A percentile compares a stretch with the other conserved stretches of the same genome.
Conservation (phyloP, 768 basidiomycete genomes). For the Imleria badia region DNA sequence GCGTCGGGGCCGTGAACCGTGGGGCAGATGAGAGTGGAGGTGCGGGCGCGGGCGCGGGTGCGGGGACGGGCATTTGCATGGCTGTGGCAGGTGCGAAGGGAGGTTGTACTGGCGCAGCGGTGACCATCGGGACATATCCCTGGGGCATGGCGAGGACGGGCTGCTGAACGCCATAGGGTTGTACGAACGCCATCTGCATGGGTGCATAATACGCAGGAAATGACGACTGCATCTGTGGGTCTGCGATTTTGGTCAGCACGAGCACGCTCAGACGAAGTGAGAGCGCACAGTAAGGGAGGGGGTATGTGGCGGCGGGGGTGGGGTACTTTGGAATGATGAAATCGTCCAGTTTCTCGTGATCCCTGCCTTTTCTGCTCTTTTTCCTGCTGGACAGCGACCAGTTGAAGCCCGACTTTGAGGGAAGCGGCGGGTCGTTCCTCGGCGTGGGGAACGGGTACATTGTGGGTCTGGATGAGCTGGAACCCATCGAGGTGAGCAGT, state of each 20-base stretch:
- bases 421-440: neutral
- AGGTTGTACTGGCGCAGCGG: conserved; percentile 11
- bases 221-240: conserved; percentile 22
- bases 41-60: neutral
- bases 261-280: neutral
- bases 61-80: conserved; percentile 17
- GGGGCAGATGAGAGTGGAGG: neutral
- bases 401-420: conserved; percentile 7
- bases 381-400: conserved; percentile 20
- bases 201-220: conserved; percentile 33
- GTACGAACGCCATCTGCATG: conserved; percentile 23
- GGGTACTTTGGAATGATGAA: conserved; percentile 18
- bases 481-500: conserved; percentile 21
- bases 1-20: neutral
- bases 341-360: conserved; percentile 17
- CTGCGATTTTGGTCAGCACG: conserved; percentile 19
- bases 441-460: conserved; percentile 19
- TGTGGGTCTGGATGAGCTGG: conserved; percentile 20
- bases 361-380: conserved; percentile 20
- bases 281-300: conserved; percentile 26
- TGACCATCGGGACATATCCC: conserved; percentile 23
- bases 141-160: conserved; percentile 30
- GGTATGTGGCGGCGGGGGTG: conserved; percentile 8
- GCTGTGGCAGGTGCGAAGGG: conserved; percentile 4
- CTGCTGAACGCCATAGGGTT: conserved; percentile 27